These are phyloP conservation scores for Sphaerulina musiva DNA, from an alignment of 2,329 filamentous ascomycete species.

Conservation along the genomic window DNA sequence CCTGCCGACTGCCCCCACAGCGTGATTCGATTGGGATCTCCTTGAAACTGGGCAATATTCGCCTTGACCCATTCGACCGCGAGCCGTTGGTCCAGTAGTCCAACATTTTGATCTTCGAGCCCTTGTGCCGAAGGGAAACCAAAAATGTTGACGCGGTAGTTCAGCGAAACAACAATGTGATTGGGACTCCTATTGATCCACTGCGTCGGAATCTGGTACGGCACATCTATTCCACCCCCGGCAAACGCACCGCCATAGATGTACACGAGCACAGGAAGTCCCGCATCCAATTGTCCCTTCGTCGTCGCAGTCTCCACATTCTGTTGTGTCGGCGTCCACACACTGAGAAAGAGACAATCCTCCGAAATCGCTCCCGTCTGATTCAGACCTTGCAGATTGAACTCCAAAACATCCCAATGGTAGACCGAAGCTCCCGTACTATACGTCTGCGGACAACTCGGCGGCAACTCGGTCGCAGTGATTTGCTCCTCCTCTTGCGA, in stretches of 20 bases:
- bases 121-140: conserved; percentile 37
- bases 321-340: conserved; percentile 39
- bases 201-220: conserved; percentile 42
- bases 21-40: conserved; percentile 31
- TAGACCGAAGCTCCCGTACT: conserved; percentile 20
- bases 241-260: conserved; percentile 45
- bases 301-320: neutral
- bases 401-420: conserved; percentile 27
- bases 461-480: conserved; percentile 24
- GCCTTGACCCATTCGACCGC: conserved; percentile 48
- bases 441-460: conserved; percentile 28
- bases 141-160: conserved; percentile 41
- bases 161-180: conserved; percentile 39
- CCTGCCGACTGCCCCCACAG: conserved; percentile 30
- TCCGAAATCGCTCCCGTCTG: conserved; percentile 32
- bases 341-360: conserved; percentile 44
- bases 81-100: conserved; percentile 49
- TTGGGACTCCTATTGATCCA: conserved; percentile 38
- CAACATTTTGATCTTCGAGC: conserved; percentile 39
- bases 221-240: conserved; percentile 41
- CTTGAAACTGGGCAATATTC: conserved; percentile 49
- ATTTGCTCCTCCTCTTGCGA: conserved; percentile 20
- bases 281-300: neutral
- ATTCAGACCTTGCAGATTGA: conserved; percentile 29
- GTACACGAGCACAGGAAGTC: conserved; percentile 43